Conservation (phyloP, 345 rosid genomes). For the Murraya paniculata region DNA sequence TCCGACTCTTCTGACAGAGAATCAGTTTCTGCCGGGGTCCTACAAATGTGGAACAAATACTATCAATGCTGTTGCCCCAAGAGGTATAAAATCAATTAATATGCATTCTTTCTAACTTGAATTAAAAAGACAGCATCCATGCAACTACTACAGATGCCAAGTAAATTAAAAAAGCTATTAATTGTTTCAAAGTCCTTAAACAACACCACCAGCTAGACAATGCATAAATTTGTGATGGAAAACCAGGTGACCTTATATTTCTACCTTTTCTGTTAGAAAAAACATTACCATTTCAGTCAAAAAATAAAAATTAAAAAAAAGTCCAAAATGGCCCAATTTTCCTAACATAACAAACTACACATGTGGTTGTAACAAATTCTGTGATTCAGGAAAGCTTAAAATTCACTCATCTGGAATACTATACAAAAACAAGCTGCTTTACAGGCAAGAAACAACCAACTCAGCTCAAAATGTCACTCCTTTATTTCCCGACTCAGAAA, state of each 20-base stretch:
- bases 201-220: background rate
- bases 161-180: background rate
- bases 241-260: background rate
- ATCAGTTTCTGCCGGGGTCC: slow-evolving; percentile 76
- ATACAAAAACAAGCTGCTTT: background rate
- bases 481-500: background rate
- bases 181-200: background rate
- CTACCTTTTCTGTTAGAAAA: background rate
- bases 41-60: slow-evolving; percentile 27
- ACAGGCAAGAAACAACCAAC: background rate
- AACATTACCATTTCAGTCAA: background rate
- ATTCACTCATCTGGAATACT: background rate
- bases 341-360: background rate
- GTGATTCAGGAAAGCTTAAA: background rate
- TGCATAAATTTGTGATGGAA: background rate
- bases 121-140: background rate
- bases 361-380: background rate
- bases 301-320: background rate
- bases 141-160: background rate
- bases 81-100: background rate
- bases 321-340: background rate
- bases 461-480: background rate
- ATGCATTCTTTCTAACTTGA: background rate
- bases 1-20: slow-evolving; percentile 58
- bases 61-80: slow-evolving; percentile 18